Percentiles rank a stretch among this genome's conserved stretches.
Evolutionary conservation across 2,329 filamentous ascomycete species (phyloP).

Genomic region (Curvularia sp.): DNA sequence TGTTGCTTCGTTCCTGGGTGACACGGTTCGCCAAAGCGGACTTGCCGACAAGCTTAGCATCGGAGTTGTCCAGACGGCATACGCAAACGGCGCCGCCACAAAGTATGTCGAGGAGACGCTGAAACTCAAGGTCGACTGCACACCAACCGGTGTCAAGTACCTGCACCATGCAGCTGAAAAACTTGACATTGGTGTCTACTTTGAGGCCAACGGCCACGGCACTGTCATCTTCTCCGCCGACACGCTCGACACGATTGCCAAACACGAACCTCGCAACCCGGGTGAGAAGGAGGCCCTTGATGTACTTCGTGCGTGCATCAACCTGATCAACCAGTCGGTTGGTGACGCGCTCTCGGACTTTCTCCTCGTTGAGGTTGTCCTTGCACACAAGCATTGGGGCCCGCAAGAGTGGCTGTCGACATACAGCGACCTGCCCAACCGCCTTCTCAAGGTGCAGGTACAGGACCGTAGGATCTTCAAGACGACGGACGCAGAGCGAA

Average conservation of each 20-base stretch:
- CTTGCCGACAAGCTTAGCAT: conserved; percentile 83
- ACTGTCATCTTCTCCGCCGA: conserved; percentile 92
- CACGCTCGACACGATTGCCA: conserved; percentile 78
- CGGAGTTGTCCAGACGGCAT: conserved; percentile 95
- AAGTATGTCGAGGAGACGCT: conserved; percentile 89
- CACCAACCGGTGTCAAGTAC: conserved; percentile 95
- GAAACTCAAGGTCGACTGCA: conserved; percentile 89
- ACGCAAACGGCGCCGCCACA: conserved; percentile 94
- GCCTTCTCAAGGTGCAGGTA: conserved; percentile 92
- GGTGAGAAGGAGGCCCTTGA: conserved; percentile 90
- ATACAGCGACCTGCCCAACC: conserved; percentile 93
- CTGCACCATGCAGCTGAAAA: conserved; percentile 95
- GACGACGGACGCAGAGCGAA: conserved; percentile 90
- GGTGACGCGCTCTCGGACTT: conserved; percentile 96
- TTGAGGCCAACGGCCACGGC: conserved; percentile 97
- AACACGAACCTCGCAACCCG: conserved; percentile 84
- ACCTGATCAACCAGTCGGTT: conserved; percentile 97
- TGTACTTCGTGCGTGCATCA: conserved; percentile 79
- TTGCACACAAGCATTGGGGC: conserved; percentile 92
- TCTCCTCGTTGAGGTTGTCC: conserved; percentile 92
- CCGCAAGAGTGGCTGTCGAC: conserved; percentile 91
- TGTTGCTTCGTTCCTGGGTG: conserved; percentile 89
- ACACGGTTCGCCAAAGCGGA: conserved; percentile 81
- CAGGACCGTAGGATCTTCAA: conserved; percentile 86
- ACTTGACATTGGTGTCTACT: conserved; percentile 96